phyloP scores from a whole-genome alignment of 2,329 filamentous ascomycete species.

The Thielaviopsis euricoi region DNA sequence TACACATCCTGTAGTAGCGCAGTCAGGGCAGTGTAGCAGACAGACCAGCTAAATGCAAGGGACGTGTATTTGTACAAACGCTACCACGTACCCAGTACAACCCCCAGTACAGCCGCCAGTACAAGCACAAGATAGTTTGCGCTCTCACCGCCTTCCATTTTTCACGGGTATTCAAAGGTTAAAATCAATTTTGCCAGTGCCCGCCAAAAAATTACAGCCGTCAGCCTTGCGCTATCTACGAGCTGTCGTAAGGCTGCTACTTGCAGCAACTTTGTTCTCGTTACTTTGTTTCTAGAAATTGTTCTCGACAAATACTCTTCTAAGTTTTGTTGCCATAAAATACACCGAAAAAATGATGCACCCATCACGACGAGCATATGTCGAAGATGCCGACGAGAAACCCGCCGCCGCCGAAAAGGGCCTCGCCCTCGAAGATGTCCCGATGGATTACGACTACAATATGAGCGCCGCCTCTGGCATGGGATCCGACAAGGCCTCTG shows the following conservation, averaged over 20 bases:
- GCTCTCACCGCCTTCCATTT: background rate
- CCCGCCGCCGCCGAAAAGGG: slow-evolving; percentile 16
- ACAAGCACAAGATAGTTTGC: too few relatives aligned
- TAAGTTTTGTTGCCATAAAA: background rate
- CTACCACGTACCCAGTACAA: too few relatives aligned
- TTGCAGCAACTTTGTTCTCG: background rate
- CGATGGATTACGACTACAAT: slow-evolving; percentile 68
- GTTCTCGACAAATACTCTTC: background rate
- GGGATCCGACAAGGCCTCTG: slow-evolving; percentile 66
- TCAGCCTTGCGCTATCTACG: background rate
- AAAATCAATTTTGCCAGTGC: background rate
- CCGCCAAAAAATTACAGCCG: background rate
- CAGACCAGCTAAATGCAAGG: background rate
- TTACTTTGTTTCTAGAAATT: background rate
- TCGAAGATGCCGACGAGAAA: slow-evolving; percentile 62
- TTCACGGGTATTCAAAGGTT: background rate
- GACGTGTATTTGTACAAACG: background rate
- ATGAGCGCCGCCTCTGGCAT: slow-evolving; percentile 53
- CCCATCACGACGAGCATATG: slow-evolving; percentile 80
- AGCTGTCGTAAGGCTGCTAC: background rate
- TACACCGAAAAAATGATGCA: slow-evolving; percentile 44
- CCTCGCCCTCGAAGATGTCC: slow-evolving; percentile 34
- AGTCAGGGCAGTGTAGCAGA: background rate
- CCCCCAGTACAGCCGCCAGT: too few relatives aligned
- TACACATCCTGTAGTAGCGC: background rate